phyloP scores from a whole-genome alignment of 2,329 filamentous ascomycete genomes.

The Fusarium multiceps region DNA sequence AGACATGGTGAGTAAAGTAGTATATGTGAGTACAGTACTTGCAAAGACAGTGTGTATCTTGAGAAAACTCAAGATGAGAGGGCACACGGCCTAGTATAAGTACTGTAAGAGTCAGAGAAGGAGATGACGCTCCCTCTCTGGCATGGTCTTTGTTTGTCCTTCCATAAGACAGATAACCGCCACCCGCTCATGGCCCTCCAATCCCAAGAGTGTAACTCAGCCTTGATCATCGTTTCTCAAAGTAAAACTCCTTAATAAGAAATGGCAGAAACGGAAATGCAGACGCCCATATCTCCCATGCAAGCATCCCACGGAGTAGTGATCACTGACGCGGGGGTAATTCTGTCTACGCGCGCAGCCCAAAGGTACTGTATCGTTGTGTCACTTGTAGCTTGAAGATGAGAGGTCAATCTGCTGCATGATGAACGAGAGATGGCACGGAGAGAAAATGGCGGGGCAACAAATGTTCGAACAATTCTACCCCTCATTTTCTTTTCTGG shows the following conservation, averaged over 20 bases:
- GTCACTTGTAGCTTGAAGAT: background rate
- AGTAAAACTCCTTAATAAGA: slow-evolving; percentile 34
- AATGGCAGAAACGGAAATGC: slow-evolving; percentile 20
- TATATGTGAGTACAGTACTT: slow-evolving; percentile 22
- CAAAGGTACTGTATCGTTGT: background rate
- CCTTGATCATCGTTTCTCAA: slow-evolving; percentile 31
- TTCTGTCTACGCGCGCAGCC: slow-evolving; percentile 7
- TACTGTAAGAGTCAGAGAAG: slow-evolving; percentile 13
- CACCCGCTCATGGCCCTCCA: slow-evolving; percentile 28
- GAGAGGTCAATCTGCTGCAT: background rate
- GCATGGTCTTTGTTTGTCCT: slow-evolving; percentile 21
- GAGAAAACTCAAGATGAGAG: slow-evolving; percentile 13
- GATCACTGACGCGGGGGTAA: slow-evolving; percentile 26
- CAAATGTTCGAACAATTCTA: slow-evolving; percentile 15
- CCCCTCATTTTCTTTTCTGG: slow-evolving; percentile 32
- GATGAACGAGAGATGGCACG: background rate
- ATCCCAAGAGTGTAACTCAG: slow-evolving; percentile 26
- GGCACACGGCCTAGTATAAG: slow-evolving; percentile 28
- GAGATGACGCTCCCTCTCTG: slow-evolving; percentile 34
- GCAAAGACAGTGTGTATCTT: slow-evolving; percentile 20
- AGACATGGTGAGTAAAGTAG: slow-evolving; percentile 40
- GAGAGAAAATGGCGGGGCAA: slow-evolving; percentile 17
- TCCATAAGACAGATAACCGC: slow-evolving; percentile 29
- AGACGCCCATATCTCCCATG: slow-evolving; percentile 22
- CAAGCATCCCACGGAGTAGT: slow-evolving; percentile 26